Conservation (phyloP, 202 grass and related monocot genomes). For the Hordeum pubiflorum region DNA sequence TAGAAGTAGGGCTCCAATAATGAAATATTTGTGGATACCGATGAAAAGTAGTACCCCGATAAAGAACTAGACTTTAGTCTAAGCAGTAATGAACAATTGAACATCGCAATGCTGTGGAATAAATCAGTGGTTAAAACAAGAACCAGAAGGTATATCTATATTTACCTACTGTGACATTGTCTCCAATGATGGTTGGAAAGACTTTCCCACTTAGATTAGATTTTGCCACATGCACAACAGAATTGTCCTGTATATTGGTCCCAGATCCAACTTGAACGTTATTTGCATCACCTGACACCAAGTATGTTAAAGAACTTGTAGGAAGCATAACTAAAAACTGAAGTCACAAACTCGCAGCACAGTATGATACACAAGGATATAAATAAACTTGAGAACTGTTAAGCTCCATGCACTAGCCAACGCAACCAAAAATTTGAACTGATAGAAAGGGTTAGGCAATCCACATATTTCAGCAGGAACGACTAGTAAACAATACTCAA, state of each 20-base stretch:
- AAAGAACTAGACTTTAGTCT: background rate
- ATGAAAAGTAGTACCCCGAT: background rate
- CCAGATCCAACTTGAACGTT: slow-evolving; percentile 71
- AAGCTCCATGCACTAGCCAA: too few species aligned
- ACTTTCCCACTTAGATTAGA: slow-evolving; percentile 95
- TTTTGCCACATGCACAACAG: slow-evolving; percentile 87
- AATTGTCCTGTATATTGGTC: slow-evolving; percentile 99
- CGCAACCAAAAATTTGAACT: too few species aligned
- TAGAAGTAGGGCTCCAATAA: background rate
- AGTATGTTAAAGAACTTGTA: background rate
- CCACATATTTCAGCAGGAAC: background rate
- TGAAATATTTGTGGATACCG: background rate
- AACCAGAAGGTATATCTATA: slow-evolving; percentile 32
- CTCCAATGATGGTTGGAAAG: slow-evolving; percentile 78
- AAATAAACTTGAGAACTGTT: background rate
- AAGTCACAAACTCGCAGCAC: background rate
- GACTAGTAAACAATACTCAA: background rate
- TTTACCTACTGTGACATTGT: slow-evolving; percentile 91
- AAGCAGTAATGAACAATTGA: slow-evolving; percentile 1
- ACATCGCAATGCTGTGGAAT: background rate
- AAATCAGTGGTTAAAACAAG: background rate
- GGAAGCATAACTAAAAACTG: background rate
- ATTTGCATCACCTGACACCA: slow-evolving; percentile 72
- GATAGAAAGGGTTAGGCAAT: too few species aligned
- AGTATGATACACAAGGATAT: background rate